Evolutionary conservation across 2,329 filamentous ascomycete species (phyloP).

Genomic region (Tolypocladium cylindrosporum): DNA sequence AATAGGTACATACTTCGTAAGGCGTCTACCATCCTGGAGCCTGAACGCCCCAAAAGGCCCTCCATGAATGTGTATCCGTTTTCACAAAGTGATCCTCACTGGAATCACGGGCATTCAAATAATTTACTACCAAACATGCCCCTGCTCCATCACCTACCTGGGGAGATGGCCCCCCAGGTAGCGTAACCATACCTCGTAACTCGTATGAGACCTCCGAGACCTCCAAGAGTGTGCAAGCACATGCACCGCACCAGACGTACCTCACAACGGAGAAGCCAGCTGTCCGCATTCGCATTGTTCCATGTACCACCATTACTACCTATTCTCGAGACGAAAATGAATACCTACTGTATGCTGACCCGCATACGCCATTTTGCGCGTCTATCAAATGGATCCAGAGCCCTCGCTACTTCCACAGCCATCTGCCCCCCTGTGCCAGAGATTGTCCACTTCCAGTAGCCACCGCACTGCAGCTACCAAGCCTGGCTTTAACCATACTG

Average conservation of each 20-base stretch:
- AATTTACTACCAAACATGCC: too few relatives aligned
- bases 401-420: background rate
- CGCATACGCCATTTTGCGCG: conserved; percentile 5
- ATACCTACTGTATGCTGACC: conserved; percentile 1
- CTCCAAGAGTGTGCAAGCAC: background rate
- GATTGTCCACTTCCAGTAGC: background rate
- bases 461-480: background rate
- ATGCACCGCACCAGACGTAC: too few relatives aligned
- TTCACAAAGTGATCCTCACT: too few relatives aligned
- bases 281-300: background rate
- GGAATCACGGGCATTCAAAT: too few relatives aligned
- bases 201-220: too few relatives aligned
- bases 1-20: too few relatives aligned
- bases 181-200: too few relatives aligned
- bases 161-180: too few relatives aligned
- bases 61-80: too few relatives aligned
- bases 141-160: too few relatives aligned
- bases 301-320: background rate
- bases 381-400: conserved; percentile 8
- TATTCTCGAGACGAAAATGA: background rate
- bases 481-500: background rate
- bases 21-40: too few relatives aligned
- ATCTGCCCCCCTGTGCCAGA: background rate
- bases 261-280: background rate
- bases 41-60: too few relatives aligned